Evolutionary conservation across 2,329 filamentous ascomycete genomes (phyloP), one percentile per base, ranked within the genome.

Genomic region (Chaetothyriales sp.): DNA sequence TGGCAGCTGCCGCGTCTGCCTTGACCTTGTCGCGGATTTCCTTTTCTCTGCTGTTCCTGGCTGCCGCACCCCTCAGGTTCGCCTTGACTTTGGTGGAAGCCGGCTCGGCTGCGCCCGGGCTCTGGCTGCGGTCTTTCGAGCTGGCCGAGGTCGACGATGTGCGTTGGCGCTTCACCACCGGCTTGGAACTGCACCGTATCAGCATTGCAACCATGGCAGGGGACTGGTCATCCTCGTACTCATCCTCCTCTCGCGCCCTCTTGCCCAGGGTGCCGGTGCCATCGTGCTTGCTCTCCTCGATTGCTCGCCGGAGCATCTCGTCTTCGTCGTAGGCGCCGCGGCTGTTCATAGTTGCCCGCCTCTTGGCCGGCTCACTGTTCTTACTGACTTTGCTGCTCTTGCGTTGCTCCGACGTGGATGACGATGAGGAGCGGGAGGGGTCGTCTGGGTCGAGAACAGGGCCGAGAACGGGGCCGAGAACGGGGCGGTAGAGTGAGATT

Each of bases 321-420:
- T 94, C 89, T 68, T 98, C 92, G 58, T 97, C 89, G 62, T 97
- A 97, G 19, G 89, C 90, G 44, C 90, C 89, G 56, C 90, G 82
- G 66, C 92, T 98, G 65, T 97, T 95, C 88, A 97, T 95, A 5
- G 92, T 98, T 18, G 89, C 95, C 25, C 92, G 80, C 54, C 92
- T 81, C 67, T 95, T 97, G 40, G 83, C 81, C 49, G 79, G 54
- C 33, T 77, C 50, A 80, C 76, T 44, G 74, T 76, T 59, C 72
- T 78, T 47, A 70, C 69, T 54, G 67, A 57, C 69, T 70, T 50
- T 69, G 61, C 52, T 73, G 33, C 5, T 40, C 33, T 40, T 40
- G 33, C 33, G 63, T 46, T 64, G 66, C 48, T 69, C 68, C 43
- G 62, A 63, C 4, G 70, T 69, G 20, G 71, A 69, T n/a, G 66